Evolutionary conservation across 805 yeast species (phyloP).

Genomic region (Candida peoriensis): DNA sequence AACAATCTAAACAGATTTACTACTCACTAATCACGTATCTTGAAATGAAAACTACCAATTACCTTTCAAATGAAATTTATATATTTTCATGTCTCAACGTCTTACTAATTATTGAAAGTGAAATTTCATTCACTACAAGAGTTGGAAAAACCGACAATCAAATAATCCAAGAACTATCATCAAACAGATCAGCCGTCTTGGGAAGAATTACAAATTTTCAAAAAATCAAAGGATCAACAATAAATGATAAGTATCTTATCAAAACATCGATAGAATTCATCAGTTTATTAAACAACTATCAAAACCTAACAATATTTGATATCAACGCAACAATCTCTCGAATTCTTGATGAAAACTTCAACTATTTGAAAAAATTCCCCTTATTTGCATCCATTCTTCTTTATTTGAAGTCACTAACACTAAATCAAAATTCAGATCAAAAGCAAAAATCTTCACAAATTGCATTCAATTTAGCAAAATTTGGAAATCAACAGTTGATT

Average conservation of each 20-base stretch:
- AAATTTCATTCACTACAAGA: constrained; percentile 9
- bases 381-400: constrained; percentile 18
- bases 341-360: constrained; percentile 13
- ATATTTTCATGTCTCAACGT: constrained; percentile 11
- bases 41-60: constrained; percentile 3
- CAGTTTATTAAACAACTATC: constrained; percentile 12
- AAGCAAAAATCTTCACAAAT: constrained; percentile 25
- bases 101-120: constrained; percentile 12
- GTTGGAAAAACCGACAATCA: neutral
- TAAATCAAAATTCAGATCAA: constrained; percentile 24
- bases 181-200: constrained; percentile 4
- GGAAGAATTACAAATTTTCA: constrained; percentile 3
- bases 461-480: constrained; percentile 22
- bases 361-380: constrained; percentile 16
- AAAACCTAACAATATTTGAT: constrained; percentile 12
- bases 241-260: constrained; percentile 11
- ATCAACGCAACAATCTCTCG: constrained; percentile 8
- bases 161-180: constrained; percentile 3
- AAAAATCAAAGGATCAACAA: constrained; percentile 5
- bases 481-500: constrained; percentile 20
- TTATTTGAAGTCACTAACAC: constrained; percentile 18
- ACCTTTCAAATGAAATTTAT: constrained; percentile 11
- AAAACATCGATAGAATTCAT: constrained; percentile 10
- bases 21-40: constrained; percentile 4
- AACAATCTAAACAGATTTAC: constrained; percentile 9